Base-by-base conservation (phyloP, 106 monocot species). In the Dendrobium catenatum region DNA sequence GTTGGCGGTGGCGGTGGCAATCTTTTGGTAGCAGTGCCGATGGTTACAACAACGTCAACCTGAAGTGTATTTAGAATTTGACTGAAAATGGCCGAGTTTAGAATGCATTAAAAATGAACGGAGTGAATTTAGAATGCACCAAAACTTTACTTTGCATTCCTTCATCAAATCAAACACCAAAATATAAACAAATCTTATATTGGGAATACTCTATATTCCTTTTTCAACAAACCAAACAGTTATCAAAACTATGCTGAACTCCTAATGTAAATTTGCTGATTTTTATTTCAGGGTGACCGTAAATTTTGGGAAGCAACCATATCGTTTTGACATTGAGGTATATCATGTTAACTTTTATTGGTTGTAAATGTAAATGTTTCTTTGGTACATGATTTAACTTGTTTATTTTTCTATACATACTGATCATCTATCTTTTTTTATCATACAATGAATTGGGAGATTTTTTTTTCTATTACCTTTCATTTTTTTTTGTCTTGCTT, bases 321-420 rank as follows among this genome's bases (percentile, higher is more conserved):
- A 93, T 79, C 84, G 80, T 87, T 98, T 95, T 81, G 92, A 98
- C 80, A 84, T 95, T 76, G 87, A 93, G 95, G 98, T 98, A 90
- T 74, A 61, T 44, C 68, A 33, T 0, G 64, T 4, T 3, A 16
- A 18, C 20, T 22, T 51, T 51, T 77, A 9, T 68, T 46, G 26
- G 22, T 42, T 54, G 18, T 47, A 55, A 10, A 43, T 73, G 27
- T 72, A 33, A 27, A 49, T 17, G 5, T 24, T 78, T 27, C 9
- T 51, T 85, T 13, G 29, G 20, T 61, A 22, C 43, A 77, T 75
- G 29, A 37, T n/a, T 31, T 29, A 4, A 76, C 9, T 9, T 51
- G 29, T 64, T 76, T 47, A 29, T 29, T 82, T 82, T 41, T 54
- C 6, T 31, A 75, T 75, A 48, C 3, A 11, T 41, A 55, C 5